These are phyloP conservation scores for Penicillium cinerascens DNA, from an alignment of 495 filamentous ascomycete species.

Conservation along the genomic window DNA sequence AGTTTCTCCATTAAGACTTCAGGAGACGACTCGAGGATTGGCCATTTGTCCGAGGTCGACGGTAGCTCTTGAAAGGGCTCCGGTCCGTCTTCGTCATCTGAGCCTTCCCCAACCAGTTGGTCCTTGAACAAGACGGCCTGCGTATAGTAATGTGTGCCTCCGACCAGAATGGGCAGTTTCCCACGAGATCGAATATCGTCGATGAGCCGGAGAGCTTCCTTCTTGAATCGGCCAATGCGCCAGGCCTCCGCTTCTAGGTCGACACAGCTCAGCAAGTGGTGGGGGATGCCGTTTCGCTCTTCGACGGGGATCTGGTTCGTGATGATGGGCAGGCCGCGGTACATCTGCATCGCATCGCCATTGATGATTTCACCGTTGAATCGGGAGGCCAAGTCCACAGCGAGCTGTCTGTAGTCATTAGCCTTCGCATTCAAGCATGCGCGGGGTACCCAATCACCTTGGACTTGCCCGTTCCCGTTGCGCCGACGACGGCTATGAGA, in stretches of 20 bases:
- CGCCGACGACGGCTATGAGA: slow-evolving; percentile 80
- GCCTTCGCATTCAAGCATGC: slow-evolving; percentile 1
- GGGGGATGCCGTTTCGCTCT: slow-evolving; percentile 78
- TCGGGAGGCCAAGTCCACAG: slow-evolving; percentile 76
- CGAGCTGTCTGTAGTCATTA: slow-evolving; percentile 64
- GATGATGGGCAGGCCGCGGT: slow-evolving; percentile 85
- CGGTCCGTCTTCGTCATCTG: slow-evolving; percentile 16
- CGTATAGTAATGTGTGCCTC: slow-evolving; percentile 92
- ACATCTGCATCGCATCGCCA: slow-evolving; percentile 99
- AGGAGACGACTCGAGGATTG: slow-evolving; percentile 68
- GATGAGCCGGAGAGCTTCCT: slow-evolving; percentile 65
- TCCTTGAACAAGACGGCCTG: slow-evolving; percentile 81
- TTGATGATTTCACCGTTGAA: slow-evolving; percentile 97
- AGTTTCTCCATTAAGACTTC: slow-evolving; percentile 69
- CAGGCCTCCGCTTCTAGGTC: slow-evolving; percentile 73
- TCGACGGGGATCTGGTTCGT: slow-evolving; percentile 82
- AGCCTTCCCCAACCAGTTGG: slow-evolving; percentile 47
- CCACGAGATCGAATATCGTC: slow-evolving; percentile 71
- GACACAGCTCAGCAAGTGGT: slow-evolving; percentile 83
- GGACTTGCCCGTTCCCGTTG: slow-evolving; percentile 97
- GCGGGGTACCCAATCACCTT: slow-evolving; percentile 55
- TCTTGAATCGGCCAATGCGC: slow-evolving; percentile 70
- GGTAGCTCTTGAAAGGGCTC: slow-evolving; percentile 16
- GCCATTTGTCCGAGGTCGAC: slow-evolving; percentile 48
- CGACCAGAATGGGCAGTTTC: slow-evolving; percentile 84